Evolutionary conservation across 2,329 filamentous ascomycete species (phyloP).

Genomic region (Sphaerulina vaccinii): DNA sequence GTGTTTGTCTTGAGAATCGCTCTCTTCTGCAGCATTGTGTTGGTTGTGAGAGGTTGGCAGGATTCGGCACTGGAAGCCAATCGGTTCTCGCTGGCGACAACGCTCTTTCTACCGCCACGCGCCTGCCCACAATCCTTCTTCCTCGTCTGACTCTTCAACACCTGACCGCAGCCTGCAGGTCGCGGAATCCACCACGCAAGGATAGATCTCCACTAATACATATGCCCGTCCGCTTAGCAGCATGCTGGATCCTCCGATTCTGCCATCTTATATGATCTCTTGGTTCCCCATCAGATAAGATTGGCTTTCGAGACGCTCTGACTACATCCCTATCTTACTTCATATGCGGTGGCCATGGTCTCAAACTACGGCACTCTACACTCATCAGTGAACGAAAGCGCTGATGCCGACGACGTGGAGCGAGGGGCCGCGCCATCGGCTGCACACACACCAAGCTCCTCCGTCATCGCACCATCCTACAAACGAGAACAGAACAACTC

Average conservation of each 20-base stretch:
- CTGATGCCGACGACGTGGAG: constrained; percentile 20
- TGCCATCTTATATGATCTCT: constrained; percentile 5
- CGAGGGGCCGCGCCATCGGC: constrained; percentile 17
- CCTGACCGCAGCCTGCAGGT: not conserved
- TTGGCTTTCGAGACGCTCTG: constrained; percentile 8
- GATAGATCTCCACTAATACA: constrained; percentile 2
- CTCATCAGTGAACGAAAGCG: constrained; percentile 14
- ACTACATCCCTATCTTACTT: constrained; percentile 14
- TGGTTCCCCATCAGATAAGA: not conserved
- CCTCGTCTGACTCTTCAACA: not conserved
- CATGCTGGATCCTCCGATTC: not conserved
- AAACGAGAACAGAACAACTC: constrained; percentile 24
- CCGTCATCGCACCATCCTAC: constrained; percentile 12
- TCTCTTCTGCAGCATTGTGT: no score
- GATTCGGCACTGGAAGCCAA: no score
- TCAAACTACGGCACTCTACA: constrained; percentile 25
- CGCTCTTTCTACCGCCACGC: no score
- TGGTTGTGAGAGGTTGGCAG: no score
- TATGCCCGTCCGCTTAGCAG: constrained; percentile 1
- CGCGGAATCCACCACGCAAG: constrained; percentile 1
- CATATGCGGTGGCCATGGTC: constrained; percentile 12
- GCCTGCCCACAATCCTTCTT: no score
- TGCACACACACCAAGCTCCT: constrained; percentile 13
- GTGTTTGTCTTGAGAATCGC: no score
- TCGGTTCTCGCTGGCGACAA: no score